These are phyloP conservation scores for Blumeriella jaapii DNA, from an alignment of 2,329 filamentous ascomycete genomes.

Conservation along the genomic window DNA sequence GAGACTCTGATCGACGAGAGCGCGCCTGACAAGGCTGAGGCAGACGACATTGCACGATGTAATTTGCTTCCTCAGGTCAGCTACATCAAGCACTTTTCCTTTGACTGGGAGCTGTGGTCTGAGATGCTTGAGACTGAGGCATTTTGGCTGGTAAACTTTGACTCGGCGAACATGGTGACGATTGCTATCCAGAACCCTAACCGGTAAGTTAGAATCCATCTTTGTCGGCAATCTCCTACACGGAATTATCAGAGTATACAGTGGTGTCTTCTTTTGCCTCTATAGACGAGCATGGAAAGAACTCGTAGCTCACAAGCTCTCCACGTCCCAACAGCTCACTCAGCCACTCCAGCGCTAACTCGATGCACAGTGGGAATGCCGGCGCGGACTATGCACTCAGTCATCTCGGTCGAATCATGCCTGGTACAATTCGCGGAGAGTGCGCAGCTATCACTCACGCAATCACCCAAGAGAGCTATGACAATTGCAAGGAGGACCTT, in stretches of 20 bases:
- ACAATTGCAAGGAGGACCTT: background rate
- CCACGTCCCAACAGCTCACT: too few species aligned
- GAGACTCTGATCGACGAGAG: constrained; percentile 1
- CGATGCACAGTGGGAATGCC: background rate
- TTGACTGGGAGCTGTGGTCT: constrained; percentile 3
- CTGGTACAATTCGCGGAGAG: background rate
- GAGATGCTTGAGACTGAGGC: background rate
- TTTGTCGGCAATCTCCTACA: too few species aligned
- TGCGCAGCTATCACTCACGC: background rate
- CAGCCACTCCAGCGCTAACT: too few species aligned
- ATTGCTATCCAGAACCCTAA: constrained; percentile 3
- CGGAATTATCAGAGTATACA: too few species aligned
- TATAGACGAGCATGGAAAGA: too few species aligned
- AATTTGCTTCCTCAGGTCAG: constrained; percentile 1
- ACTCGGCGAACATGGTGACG: background rate
- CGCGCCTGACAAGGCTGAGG: background rate
- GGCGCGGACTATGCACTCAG: background rate
- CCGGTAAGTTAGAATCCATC: too few species aligned
- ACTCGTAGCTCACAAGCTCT: too few species aligned
- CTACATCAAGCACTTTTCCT: constrained; percentile 4
- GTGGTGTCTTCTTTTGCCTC: too few species aligned
- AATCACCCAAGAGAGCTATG: background rate
- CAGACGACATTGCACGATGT: constrained; percentile 3
- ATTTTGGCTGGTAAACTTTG: background rate
- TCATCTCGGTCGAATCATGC: background rate